These are phyloP conservation scores for Antrodiella citrinella DNA, from an alignment of 768 basidiomycete genomes.

Conservation along the genomic window DNA sequence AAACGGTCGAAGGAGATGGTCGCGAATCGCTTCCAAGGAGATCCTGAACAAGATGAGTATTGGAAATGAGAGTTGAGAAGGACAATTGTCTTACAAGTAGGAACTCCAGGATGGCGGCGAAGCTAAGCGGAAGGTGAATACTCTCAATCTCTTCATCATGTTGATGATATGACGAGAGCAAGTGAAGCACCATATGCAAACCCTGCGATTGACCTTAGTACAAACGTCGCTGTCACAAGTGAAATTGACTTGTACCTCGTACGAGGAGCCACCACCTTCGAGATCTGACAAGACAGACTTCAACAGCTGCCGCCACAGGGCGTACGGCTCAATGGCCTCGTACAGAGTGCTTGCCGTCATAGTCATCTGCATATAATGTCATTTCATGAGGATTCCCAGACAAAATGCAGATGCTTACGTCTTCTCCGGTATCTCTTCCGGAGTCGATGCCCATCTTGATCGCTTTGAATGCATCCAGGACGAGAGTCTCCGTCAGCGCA, in stretches of 20 bases:
- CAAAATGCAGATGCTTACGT: conserved; percentile 35
- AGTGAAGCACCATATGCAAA: conserved; percentile 59
- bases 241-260: conserved; percentile 41
- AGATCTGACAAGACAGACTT: conserved; percentile 48
- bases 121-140: conserved; percentile 75
- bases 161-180: conserved; percentile 60
- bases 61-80: too few species aligned
- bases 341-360: conserved; percentile 86
- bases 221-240: neutral
- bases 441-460: conserved; percentile 49
- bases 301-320: conserved; percentile 79
- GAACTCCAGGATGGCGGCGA: conserved; percentile 58
- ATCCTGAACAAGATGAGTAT: neutral
- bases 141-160: conserved; percentile 85
- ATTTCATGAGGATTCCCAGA: neutral
- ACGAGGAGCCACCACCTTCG: conserved; percentile 28
- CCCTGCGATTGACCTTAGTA: conserved; percentile 40
- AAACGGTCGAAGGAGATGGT: neutral
- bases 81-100: conserved; percentile 52
- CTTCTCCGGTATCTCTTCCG: conserved; percentile 46
- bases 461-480: conserved; percentile 73
- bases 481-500: conserved; percentile 66
- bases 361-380: conserved; percentile 38
- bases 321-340: conserved; percentile 85
- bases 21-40: conserved; percentile 1